Evolutionary conservation across 441 rosid species (phyloP).

Genomic region (Gossypium lobatum): DNA sequence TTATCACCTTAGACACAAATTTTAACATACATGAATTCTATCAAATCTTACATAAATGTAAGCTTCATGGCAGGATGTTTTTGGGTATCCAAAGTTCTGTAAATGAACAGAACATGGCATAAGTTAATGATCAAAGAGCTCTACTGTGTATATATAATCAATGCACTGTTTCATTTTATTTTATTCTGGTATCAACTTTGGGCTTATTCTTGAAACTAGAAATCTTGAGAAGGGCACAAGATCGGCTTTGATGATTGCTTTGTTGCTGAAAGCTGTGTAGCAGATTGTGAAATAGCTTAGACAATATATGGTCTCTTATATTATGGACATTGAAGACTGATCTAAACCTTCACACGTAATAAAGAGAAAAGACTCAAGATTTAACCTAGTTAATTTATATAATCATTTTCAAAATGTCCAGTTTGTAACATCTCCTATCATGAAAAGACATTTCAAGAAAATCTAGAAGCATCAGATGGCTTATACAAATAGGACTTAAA

Average conservation of each 20-base stretch:
- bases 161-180: background rate
- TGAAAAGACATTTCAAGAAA: background rate
- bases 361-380: background rate
- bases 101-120: background rate
- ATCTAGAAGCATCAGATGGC: background rate
- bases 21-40: background rate
- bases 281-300: background rate
- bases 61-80: slow-evolving; percentile 21
- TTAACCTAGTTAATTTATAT: too few relatives aligned
- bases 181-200: background rate
- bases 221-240: background rate
- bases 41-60: slow-evolving; percentile 11
- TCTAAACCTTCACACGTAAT: background rate
- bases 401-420: too few relatives aligned
- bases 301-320: background rate
- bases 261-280: background rate
- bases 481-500: background rate
- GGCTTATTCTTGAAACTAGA: background rate
- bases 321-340: background rate
- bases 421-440: too few relatives aligned
- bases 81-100: slow-evolving; percentile 32
- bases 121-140: background rate
- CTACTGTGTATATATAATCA: background rate
- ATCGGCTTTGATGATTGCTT: background rate
- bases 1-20: background rate